Conservation (phyloP, 495 filamentous ascomycete genomes). For the Penicillium desertorum region DNA sequence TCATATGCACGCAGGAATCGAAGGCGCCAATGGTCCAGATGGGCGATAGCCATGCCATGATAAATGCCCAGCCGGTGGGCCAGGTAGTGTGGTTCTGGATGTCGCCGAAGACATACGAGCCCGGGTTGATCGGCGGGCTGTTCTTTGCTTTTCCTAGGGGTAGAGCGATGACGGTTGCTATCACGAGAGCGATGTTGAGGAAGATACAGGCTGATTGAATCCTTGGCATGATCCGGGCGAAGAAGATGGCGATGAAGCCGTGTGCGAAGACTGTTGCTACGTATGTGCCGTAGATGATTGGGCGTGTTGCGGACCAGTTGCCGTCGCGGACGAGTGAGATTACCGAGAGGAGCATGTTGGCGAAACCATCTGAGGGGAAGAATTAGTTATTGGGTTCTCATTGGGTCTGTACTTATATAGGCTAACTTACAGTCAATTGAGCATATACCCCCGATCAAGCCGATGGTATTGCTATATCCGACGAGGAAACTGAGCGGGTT, state of each 20-base stretch:
- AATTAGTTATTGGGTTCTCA: not conserved
- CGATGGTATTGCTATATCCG: slow-evolving; percentile 70
- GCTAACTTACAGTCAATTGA: slow-evolving; percentile 53
- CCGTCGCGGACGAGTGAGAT: slow-evolving; percentile 65
- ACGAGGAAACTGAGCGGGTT: slow-evolving; percentile 68
- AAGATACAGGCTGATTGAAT: slow-evolving; percentile 64
- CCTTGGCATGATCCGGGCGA: slow-evolving; percentile 61
- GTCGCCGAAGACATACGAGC: slow-evolving; percentile 39
- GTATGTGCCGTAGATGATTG: slow-evolving; percentile 63
- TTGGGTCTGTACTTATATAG: not conserved
- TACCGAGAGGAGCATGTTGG: slow-evolving; percentile 53
- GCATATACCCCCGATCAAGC: slow-evolving; percentile 62
- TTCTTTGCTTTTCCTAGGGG: slow-evolving; percentile 53
- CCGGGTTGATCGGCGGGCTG: slow-evolving; percentile 36
- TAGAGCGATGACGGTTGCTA: slow-evolving; percentile 64
- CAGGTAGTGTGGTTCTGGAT: slow-evolving; percentile 59
- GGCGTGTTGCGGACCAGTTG: slow-evolving; percentile 58
- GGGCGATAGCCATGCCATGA: slow-evolving; percentile 62
- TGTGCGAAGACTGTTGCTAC: slow-evolving; percentile 57
- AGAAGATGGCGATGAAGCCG: slow-evolving; percentile 55
- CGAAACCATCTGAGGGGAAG: slow-evolving; percentile 43
- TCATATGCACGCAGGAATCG: slow-evolving; percentile 60
- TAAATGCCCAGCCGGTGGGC: slow-evolving; percentile 62
- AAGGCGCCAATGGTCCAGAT: slow-evolving; percentile 67
- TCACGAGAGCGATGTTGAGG: slow-evolving; percentile 62